phyloP scores from a whole-genome alignment of 345 rosid genomes.

The Carallia brachiata region DNA sequence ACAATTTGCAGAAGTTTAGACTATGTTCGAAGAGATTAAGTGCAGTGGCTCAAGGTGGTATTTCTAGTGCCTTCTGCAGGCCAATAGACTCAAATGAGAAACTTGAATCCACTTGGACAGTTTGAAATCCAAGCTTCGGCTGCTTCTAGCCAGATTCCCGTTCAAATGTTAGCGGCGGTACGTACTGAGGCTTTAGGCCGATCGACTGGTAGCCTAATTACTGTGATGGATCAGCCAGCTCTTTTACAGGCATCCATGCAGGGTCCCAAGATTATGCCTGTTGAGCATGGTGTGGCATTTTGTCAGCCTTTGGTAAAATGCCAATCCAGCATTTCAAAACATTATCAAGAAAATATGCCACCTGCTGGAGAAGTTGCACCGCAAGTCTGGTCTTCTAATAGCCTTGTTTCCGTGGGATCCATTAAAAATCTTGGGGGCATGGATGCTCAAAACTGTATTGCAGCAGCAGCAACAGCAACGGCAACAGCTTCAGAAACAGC shows the following conservation, averaged over 20 bases:
- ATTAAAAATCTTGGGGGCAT: slow-evolving; percentile 31
- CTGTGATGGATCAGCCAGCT: slow-evolving; percentile 41
- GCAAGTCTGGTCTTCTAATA: slow-evolving; percentile 43
- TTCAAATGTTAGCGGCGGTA: slow-evolving; percentile 65
- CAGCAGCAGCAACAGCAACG: slow-evolving; percentile 36
- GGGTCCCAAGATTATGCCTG: slow-evolving; percentile 41
- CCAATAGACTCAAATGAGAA: slow-evolving; percentile 41
- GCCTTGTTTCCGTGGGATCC: slow-evolving; percentile 28
- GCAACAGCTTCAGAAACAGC: slow-evolving; percentile 20
- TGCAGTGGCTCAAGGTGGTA: slow-evolving; percentile 54
- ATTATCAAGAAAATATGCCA: slow-evolving; percentile 30
- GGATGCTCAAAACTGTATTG: slow-evolving; percentile 35
- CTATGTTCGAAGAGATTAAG: slow-evolving; percentile 67
- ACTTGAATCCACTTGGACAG: slow-evolving; percentile 49
- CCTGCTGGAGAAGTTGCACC: slow-evolving; percentile 37
- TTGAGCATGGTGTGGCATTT: slow-evolving; percentile 38
- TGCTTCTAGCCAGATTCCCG: slow-evolving; percentile 65
- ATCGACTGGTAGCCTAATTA: slow-evolving; percentile 44
- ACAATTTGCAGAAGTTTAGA: slow-evolving; percentile 62
- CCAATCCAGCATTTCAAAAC: slow-evolving; percentile 37
- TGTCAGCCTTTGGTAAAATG: slow-evolving; percentile 45
- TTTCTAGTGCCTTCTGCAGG: slow-evolving; percentile 39
- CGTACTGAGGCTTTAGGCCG: slow-evolving; percentile 57
- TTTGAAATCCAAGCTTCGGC: slow-evolving; percentile 63
- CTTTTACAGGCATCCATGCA: slow-evolving; percentile 48